Evolutionary conservation across 1,284 basidiomycete genomes (phyloP).

Genomic region (Moniliella sp.): DNA sequence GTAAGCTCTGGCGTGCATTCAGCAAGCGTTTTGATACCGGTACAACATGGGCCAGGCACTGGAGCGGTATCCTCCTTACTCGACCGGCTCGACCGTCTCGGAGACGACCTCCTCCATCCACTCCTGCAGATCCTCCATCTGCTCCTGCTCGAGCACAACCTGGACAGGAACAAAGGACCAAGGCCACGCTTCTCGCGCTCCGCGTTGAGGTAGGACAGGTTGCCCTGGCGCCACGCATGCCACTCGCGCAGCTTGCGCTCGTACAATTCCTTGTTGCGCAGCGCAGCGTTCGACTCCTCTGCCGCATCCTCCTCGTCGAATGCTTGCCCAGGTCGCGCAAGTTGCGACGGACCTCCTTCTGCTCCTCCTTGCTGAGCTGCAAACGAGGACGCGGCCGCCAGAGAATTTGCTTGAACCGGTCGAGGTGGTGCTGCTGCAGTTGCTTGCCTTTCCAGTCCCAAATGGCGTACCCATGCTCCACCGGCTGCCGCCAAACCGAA

Average conservation of each 20-base stretch:
- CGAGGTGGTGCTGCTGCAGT: conserved; percentile 63
- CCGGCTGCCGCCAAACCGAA: conserved; percentile 83
- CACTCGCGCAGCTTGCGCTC: conserved; percentile 87
- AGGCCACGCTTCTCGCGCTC: conserved; percentile 12
- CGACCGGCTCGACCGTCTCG: too few relatives aligned
- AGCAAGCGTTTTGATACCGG: too few relatives aligned
- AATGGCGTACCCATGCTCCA: conserved; percentile 85
- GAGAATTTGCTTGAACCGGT: conserved; percentile 94
- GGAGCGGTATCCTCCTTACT: too few relatives aligned
- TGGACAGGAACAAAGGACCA: conserved; percentile 3
- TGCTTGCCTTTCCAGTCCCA: conserved; percentile 96
- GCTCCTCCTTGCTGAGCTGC: conserved; percentile 66
- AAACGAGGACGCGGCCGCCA: conserved; percentile 86
- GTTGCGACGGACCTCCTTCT: conserved; percentile 67
- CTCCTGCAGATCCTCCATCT: conserved; percentile 28
- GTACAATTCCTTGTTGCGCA: conserved; percentile 72
- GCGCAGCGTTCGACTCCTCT: conserved; percentile 77
- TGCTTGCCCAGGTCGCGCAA: conserved; percentile 70
- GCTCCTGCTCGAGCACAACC: conserved; percentile 11
- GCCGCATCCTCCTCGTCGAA: conserved; percentile 95
- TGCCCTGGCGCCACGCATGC: conserved; percentile 60
- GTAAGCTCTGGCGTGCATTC: too few relatives aligned
- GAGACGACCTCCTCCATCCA: conserved; percentile 34
- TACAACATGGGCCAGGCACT: too few relatives aligned
- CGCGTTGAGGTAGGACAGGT: conserved; percentile 15